Percentiles rank a stretch among this genome's conserved stretches.
Evolutionary conservation across 2,329 filamentous ascomycete species (phyloP).

Genomic region (Ceratocystis diversiconidia): DNA sequence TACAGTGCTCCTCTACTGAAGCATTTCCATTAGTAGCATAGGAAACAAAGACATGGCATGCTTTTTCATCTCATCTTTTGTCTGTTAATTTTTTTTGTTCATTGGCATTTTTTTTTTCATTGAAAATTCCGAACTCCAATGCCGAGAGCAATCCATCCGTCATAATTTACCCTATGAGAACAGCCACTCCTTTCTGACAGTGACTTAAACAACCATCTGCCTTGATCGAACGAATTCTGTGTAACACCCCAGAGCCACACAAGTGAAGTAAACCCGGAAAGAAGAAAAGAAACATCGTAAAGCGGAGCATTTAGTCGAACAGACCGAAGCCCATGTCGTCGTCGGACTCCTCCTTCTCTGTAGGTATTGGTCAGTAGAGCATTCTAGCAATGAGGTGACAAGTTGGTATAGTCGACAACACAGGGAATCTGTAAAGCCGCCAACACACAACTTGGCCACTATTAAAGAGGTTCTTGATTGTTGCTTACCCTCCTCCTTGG

Average conservation of each 20-base stretch:
- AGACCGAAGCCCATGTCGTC: slow-evolving; percentile 44
- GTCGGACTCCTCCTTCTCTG: slow-evolving; percentile 37
- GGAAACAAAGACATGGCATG: background rate
- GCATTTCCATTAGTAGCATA: too few species aligned
- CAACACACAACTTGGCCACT: background rate
- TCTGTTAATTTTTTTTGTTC: slow-evolving; percentile 19
- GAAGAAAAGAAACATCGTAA: slow-evolving; percentile 29
- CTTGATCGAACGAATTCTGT: slow-evolving; percentile 36
- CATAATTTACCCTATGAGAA: slow-evolving; percentile 29
- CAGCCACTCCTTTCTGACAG: slow-evolving; percentile 27
- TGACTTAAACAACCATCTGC: slow-evolving; percentile 27
- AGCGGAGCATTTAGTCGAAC: slow-evolving; percentile 44
- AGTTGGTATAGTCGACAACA: background rate
- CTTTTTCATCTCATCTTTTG: background rate
- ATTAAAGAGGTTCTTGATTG: background rate
- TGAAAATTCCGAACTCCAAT: slow-evolving; percentile 31
- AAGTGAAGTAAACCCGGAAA: slow-evolving; percentile 37
- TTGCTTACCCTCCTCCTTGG: slow-evolving; percentile 55
- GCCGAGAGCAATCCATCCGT: slow-evolving; percentile 30
- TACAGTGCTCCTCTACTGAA: too few species aligned
- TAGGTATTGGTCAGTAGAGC: slow-evolving; percentile 5
- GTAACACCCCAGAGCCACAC: slow-evolving; percentile 39
- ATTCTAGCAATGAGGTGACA: background rate
- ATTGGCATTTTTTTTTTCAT: slow-evolving; percentile 24
- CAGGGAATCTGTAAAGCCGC: background rate